Evolutionary conservation across 192 early-diverging fungal genomes (phyloP).

Genomic region (Coemansia sp.): DNA sequence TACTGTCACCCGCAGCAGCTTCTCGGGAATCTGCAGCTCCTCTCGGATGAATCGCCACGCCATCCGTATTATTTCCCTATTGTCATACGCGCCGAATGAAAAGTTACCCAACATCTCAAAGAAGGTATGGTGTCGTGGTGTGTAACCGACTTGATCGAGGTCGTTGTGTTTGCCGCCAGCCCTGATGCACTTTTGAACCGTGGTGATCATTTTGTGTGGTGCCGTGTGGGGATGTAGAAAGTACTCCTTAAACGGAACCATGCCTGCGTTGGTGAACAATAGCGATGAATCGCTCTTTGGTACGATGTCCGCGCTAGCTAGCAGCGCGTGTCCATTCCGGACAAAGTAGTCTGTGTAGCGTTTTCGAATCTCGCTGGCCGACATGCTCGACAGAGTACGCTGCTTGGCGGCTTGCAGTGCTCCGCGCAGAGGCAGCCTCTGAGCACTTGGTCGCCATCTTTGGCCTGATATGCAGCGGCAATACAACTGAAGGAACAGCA

Average conservation of each 20-base stretch:
- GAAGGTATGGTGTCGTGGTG: slow-evolving; percentile 97
- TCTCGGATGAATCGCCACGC: slow-evolving; percentile 90
- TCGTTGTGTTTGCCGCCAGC: slow-evolving; percentile 99
- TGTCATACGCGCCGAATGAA: slow-evolving; percentile 99
- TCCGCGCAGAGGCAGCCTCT: not conserved
- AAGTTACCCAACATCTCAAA: slow-evolving; percentile 99
- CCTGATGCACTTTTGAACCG: slow-evolving; percentile 97
- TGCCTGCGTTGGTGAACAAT: slow-evolving; percentile 94
- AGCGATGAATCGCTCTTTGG: slow-evolving; percentile 93
- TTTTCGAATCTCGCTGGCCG: slow-evolving; percentile 72
- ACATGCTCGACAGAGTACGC: slow-evolving; percentile 18
- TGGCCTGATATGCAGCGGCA: not conserved
- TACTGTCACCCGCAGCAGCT: slow-evolving; percentile 91
- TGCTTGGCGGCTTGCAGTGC: not conserved
- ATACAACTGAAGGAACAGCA: not conserved
- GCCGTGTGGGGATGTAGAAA: slow-evolving; percentile 86
- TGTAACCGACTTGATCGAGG: slow-evolving; percentile 95
- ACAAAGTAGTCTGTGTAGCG: slow-evolving; percentile 86
- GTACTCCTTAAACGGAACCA: slow-evolving; percentile 97
- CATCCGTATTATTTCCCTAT: slow-evolving; percentile 83
- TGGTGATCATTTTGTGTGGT: slow-evolving; percentile 81
- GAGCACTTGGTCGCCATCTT: not conserved
- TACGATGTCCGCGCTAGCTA: slow-evolving; percentile 82
- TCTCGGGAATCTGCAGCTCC: slow-evolving; percentile 73
- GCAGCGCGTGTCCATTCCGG: slow-evolving; percentile 66